Evolutionary conservation across 805 yeast genomes (phyloP).

Genomic region (Yamadazyma scolyti): DNA sequence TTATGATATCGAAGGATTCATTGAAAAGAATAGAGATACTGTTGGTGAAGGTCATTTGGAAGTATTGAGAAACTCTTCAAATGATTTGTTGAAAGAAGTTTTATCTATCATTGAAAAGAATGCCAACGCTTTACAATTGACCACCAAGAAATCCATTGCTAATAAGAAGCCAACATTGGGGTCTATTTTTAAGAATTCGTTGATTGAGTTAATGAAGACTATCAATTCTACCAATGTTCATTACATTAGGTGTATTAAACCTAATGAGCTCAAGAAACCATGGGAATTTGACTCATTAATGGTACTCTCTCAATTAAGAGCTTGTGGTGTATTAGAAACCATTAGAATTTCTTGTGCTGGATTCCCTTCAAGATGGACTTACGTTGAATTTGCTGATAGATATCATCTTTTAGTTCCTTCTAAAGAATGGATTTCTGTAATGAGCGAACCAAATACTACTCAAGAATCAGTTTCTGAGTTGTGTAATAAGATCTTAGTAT

Average conservation of each 20-base stretch:
- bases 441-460: conserved; percentile 47
- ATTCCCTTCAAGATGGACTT: conserved; percentile 94
- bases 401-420: conserved; percentile 82
- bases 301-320: conserved; percentile 93
- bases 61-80: conserved; percentile 67
- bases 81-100: conserved; percentile 61
- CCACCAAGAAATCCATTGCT: conserved; percentile 36
- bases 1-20: conserved; percentile 90
- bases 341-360: conserved; percentile 97
- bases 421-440: conserved; percentile 58
- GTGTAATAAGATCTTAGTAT: conserved; percentile 63
- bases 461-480: conserved; percentile 57
- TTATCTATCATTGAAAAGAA: conserved; percentile 61
- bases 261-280: conserved; percentile 89
- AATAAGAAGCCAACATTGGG: conserved; percentile 90
- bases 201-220: conserved; percentile 89
- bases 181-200: conserved; percentile 86
- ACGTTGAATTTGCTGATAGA: conserved; percentile 86
- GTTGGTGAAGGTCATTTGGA: conserved; percentile 95
- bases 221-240: conserved; percentile 94
- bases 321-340: conserved; percentile 98
- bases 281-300: conserved; percentile 95
- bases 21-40: conserved; percentile 95
- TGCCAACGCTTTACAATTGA: conserved; percentile 42
- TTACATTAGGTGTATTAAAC: conserved; percentile 95